phyloP scores from a whole-genome alignment of 129 eudicot genomes.

The Tanacetum coccineum region DNA sequence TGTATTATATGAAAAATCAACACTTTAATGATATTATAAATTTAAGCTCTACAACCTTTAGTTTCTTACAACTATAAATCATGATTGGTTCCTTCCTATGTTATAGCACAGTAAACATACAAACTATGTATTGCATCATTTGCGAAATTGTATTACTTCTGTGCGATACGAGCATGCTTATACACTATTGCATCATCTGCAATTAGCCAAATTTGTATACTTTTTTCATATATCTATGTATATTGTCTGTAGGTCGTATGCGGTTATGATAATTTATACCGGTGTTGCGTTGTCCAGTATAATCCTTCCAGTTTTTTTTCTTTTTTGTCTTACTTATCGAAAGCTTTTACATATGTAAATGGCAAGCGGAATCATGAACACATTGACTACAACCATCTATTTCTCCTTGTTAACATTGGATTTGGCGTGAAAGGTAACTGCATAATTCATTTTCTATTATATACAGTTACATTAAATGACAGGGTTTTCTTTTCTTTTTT shows the following conservation, averaged over 20 bases:
- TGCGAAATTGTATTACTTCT: background rate
- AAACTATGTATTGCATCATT: background rate
- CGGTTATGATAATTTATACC: background rate
- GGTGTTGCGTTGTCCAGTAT: background rate
- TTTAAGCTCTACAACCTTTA: too few species aligned
- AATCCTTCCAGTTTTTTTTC: background rate
- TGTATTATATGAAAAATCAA: slow-evolving; percentile 29
- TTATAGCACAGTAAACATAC: background rate
- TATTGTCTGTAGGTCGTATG: background rate
- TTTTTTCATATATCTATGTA: background rate
- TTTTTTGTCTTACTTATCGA: slow-evolving; percentile 31
- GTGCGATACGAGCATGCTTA: background rate
- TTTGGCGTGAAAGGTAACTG: slow-evolving; percentile 90
- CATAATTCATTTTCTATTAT: background rate
- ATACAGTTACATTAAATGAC: background rate
- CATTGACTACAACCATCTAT: slow-evolving; percentile 79
- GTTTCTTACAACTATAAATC: too few species aligned
- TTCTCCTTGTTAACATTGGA: slow-evolving; percentile 88
- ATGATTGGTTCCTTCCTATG: too few species aligned
- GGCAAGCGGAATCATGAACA: slow-evolving; percentile 63
- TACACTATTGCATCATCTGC: background rate
- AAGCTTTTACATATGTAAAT: slow-evolving; percentile 82
- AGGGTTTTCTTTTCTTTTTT: background rate
- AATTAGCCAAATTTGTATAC: background rate
- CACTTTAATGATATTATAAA: too few species aligned